Evolutionary conservation across 169 alveolate species (phyloP), one percentile per base, ranked within the genome.

Genomic region (Plasmodium inui): DNA sequence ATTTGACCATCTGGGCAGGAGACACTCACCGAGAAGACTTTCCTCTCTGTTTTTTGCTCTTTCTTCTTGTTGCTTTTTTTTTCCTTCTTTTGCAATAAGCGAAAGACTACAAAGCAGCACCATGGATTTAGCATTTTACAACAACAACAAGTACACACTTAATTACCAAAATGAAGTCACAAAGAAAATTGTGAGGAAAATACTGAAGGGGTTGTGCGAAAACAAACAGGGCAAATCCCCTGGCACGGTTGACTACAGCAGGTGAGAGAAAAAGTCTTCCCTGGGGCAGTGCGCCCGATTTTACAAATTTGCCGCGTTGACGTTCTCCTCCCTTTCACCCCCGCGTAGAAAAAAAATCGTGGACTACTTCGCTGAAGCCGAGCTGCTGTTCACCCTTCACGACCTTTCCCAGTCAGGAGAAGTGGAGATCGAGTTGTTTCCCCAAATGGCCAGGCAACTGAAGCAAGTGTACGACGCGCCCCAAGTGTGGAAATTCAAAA

Each of bases 401-500:
- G 93, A 86, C 71, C 41, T 74, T 4, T 39, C 28, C 14, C 34
- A 76, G 72, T 34, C 72, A 32, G 93, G 93, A 19, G 82, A 86
- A 53, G 4, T 86, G 1, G 93, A 86, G 46, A 76, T 86, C 14
- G 28, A 32, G 17, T 14, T 76, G 67, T 86, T 86, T 32, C 93
- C 93, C 14, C 19, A 50, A 86, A 86, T 86, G 93, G 93, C 93
- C 30, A 74, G 93, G 61, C 79, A 74, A n/a, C 81, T 86, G 67
- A 86, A 86, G 41, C 93, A 86, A 76, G 46, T 86, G 14, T 86
- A 86, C 67, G 86, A 76, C 71, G 37, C 61, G 19, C 32, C 81
- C 14, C 82, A 86, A 55, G 70, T 86, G 17, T 37, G 61, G 44
- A 74, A 50, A 9, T 86, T 86, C 57, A 41, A 86, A 74, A 86